Evolutionary conservation across 495 filamentous ascomycete species (phyloP).

Genomic region (Glonium stellatum): DNA sequence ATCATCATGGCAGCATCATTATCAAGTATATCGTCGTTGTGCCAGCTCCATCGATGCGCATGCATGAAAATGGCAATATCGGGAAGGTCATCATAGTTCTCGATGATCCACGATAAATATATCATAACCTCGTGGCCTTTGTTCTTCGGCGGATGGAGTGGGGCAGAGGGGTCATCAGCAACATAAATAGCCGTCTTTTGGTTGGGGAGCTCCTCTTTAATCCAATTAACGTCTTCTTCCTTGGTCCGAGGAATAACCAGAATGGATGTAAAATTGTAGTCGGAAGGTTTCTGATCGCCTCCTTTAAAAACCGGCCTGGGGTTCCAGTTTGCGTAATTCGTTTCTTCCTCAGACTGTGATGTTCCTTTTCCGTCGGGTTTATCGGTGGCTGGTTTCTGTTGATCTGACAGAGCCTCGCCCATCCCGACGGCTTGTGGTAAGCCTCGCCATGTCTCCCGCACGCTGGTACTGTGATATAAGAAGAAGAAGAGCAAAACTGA

Average conservation of each 20-base stretch:
- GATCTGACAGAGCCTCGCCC: slow-evolving; percentile 15
- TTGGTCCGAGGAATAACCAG: slow-evolving; percentile 54
- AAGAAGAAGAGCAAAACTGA: slow-evolving; percentile 19
- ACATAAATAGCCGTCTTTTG: slow-evolving; percentile 57
- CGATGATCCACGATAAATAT: slow-evolving; percentile 65
- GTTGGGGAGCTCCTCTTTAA: slow-evolving; percentile 48
- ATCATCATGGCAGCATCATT: slow-evolving; percentile 41
- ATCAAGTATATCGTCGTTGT: slow-evolving; percentile 49
- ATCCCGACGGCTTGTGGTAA: slow-evolving; percentile 26
- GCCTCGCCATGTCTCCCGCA: slow-evolving; percentile 20
- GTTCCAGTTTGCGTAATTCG: slow-evolving; percentile 24
- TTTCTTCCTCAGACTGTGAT: neutral
- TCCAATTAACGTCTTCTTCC: slow-evolving; percentile 56
- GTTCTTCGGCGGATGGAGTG: slow-evolving; percentile 59
- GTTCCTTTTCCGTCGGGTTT: neutral
- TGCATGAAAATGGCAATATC: slow-evolving; percentile 68
- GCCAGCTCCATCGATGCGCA: slow-evolving; percentile 58
- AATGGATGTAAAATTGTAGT: slow-evolving; percentile 39
- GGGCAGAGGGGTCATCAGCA: slow-evolving; percentile 54
- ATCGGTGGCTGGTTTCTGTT: neutral
- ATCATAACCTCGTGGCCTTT: slow-evolving; percentile 75
- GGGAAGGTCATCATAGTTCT: slow-evolving; percentile 61
- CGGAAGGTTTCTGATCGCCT: slow-evolving; percentile 26
- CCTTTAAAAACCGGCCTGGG: slow-evolving; percentile 17
- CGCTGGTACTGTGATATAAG: slow-evolving; percentile 17